Evolutionary conservation across 23 red algal genomes (phyloP), one percentile per base, ranked within the genome.

Genomic region (Gracilaria caudata): DNA sequence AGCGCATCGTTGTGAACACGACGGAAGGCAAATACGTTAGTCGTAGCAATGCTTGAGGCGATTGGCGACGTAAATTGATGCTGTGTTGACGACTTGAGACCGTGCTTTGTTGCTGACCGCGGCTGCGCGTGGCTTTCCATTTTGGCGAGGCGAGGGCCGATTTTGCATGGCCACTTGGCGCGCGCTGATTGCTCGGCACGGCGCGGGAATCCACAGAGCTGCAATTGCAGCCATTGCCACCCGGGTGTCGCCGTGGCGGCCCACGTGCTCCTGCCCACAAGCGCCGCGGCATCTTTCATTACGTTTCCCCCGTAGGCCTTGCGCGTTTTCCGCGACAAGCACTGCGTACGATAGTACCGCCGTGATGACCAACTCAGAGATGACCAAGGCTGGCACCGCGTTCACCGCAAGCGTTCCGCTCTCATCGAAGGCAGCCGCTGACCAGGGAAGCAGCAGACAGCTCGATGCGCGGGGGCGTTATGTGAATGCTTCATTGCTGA

Each of bases 1-100:
- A 98, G 78, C 79, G 92, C 70, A 79, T 98, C 46, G 94, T 82
- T 26, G 89, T 98, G 35, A 91, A 94, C 74, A 98, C 95, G 26
- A 35, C 47, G 46, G 79, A 82, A 12, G 68, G 76, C 26, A 86
- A 92, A 54, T 98, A 94, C 66, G 57, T 94, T 0, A 72, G 85
- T 28, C 74, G 95, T 16, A 83, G 57, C 36, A 93, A 86, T 60
- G 81, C 47, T 11, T 86, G 82, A 82, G 57, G 46, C 46, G 46
- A 7, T 14, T 51, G 17, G 17, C 7, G 14, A 3, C 54, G 54
- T 24, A 45, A 45, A 45, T 11, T 45, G 43, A 4, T 45, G n/a
- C n/a, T n/a, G n/a, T n/a, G n/a, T n/a, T n/a, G n/a, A n/a, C n/a
- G n/a, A n/a, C n/a, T n/a, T n/a, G n/a, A n/a, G n/a, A n/a, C n/a